A percentile compares a stretch with the other conserved stretches of the same genome.
Conservation (phyloP, 2,329 filamentous ascomycete species). For the Trichoderma sp. region DNA sequence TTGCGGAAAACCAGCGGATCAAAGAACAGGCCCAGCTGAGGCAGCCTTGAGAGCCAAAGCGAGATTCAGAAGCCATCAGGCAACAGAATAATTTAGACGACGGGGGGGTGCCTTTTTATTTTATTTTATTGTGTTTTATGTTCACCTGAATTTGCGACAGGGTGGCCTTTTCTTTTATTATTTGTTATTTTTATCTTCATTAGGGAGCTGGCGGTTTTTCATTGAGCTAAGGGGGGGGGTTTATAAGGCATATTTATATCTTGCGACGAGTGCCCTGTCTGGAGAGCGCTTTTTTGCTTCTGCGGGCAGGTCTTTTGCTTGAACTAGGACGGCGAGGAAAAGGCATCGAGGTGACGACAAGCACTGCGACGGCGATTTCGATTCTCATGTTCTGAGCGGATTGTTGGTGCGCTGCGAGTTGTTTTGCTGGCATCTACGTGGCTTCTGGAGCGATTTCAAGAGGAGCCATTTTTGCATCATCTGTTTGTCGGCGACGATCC, state of each 20-base stretch:
- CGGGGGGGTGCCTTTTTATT: not conserved
- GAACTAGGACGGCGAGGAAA: not conserved
- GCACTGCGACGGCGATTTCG: not conserved
- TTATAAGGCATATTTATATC: not conserved
- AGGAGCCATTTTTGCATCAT: not conserved
- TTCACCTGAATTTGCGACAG: not conserved
- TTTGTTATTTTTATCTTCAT: not conserved
- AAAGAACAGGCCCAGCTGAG: not conserved
- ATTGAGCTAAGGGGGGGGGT: not conserved
- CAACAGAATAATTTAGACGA: conserved; percentile 12
- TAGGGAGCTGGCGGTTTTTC: not conserved
- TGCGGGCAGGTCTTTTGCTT: not conserved
- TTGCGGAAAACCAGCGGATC: not conserved
- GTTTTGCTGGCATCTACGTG: not conserved
- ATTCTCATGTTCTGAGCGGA: not conserved
- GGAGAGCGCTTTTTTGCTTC: not conserved
- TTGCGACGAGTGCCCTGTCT: not conserved
- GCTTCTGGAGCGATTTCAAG: not conserved
- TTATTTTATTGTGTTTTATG: not conserved
- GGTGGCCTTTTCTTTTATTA: not conserved
- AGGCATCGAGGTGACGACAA: not conserved
- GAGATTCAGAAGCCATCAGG: not conserved
- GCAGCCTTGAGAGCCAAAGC: not conserved
- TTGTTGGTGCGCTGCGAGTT: not conserved
- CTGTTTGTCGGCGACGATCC: not conserved